Evolutionary conservation across 306 rosid genomes (phyloP).

Genomic region (Pterocarpus santalinus): DNA sequence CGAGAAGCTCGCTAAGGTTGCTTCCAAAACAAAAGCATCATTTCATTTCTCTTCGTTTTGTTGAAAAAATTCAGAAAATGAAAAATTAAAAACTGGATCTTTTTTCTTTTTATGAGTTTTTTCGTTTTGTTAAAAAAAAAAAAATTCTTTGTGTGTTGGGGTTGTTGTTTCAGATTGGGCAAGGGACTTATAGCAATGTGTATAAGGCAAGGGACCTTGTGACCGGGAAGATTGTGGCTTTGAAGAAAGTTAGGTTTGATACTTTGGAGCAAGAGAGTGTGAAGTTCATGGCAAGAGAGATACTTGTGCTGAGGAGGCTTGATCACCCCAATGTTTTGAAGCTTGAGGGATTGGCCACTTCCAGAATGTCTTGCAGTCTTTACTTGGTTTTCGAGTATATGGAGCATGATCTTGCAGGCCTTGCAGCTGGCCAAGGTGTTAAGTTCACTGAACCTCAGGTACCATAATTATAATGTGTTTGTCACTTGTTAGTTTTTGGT

Average conservation of each 20-base stretch:
- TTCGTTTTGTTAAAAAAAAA: background rate
- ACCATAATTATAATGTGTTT: slow-evolving; percentile 39
- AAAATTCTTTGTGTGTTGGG: slow-evolving; percentile 12
- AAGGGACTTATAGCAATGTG: slow-evolving; percentile 98
- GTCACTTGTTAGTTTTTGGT: slow-evolving; percentile 16
- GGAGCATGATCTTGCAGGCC: slow-evolving; percentile 99
- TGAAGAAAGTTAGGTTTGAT: slow-evolving; percentile 97
- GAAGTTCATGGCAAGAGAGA: slow-evolving; percentile 99
- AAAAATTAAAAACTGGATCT: slow-evolving; percentile 20
- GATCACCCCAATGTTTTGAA: slow-evolving; percentile 97
- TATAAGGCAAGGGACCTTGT: slow-evolving; percentile 90
- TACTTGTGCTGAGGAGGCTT: slow-evolving; percentile 82
- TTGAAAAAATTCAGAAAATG: background rate
- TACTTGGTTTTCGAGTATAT: slow-evolving; percentile 94
- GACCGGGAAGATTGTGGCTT: slow-evolving; percentile 88
- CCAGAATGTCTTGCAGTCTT: slow-evolving; percentile 97
- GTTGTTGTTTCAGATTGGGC: slow-evolving; percentile 80
- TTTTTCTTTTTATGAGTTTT: background rate
- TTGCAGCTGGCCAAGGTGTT: slow-evolving; percentile 78
- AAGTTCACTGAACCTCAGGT: slow-evolving; percentile 97
- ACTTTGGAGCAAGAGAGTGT: slow-evolving; percentile 97
- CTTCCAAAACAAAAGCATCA: slow-evolving; percentile 18
- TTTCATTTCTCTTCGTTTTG: background rate
- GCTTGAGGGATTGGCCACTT: slow-evolving; percentile 96
- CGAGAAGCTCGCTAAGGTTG: slow-evolving; percentile 93